Evolutionary conservation across 345 rosid species (phyloP), one percentile per base, ranked within the genome.

Genomic region (Citrus medica): DNA sequence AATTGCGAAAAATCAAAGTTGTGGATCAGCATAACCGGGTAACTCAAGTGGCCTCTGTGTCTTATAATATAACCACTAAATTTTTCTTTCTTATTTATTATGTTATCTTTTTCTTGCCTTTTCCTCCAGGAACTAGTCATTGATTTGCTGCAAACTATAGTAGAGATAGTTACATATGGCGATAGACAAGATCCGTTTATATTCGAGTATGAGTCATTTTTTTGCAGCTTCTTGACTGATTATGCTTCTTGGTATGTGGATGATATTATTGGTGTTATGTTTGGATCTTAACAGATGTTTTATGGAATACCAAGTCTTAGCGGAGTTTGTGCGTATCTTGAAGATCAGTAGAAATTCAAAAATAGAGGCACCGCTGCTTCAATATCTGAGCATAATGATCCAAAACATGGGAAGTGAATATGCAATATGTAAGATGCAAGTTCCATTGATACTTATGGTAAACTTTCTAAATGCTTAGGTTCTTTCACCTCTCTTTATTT

Each of bases 381-480:
- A 89, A 84, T 88, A 89, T 79, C 83, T 88, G 60, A 91, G 95
- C 78, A 87, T 90, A 84, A 86, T 90, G 93, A 82, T 88, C 67
- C 92, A 90, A 78, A 91, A 90, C 88, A 79, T 90, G 75, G 83
- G 87, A 48, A 88, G 80, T 67, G 95, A 91, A 65, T 86, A 85
- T 27, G 89, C 90, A 79, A 86, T 84, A 37, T 88, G 93, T 91
- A 87, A 86, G 92, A 64, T 74, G 55, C 76, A 79, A 74, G 63
- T 73, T 60, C 78, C 69, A 37, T 63, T 72, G 21, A 82, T 68
- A 79, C 81, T 73, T 72, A 68, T 68, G 59, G 71, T 81, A 78
- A 46, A 77, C 37, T 75, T 79, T 48, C 69, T 65, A 28, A 28
- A 16, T 64, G 40, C 76, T 73, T 55, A 65, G 28, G 30, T 75